A percentile compares a stretch with the other conserved stretches of the same genome.
These are phyloP conservation scores for Rhizopogon roseolus DNA, from an alignment of 768 basidiomycete genomes.

Conservation along the genomic window DNA sequence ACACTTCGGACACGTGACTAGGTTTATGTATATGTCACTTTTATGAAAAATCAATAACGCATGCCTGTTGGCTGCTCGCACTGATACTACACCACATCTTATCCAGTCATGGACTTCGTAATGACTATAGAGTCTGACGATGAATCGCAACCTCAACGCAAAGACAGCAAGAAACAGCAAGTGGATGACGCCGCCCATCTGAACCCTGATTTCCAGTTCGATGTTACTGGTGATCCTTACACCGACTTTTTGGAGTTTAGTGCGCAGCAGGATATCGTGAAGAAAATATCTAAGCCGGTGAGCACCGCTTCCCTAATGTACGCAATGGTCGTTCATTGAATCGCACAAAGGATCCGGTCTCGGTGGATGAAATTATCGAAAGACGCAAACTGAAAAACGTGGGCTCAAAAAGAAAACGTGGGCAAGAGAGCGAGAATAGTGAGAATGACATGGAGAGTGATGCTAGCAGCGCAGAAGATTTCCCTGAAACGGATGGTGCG, in stretches of 20 bases:
- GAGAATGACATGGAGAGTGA: conserved; percentile 29
- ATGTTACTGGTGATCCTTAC: conserved; percentile 69
- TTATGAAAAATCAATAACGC: no score
- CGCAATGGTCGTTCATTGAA: neutral
- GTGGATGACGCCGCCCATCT: conserved; percentile 56
- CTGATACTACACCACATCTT: neutral
- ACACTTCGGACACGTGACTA: neutral
- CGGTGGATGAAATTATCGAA: conserved; percentile 90
- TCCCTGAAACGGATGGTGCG: conserved; percentile 24
- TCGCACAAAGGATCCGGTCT: conserved; percentile 60
- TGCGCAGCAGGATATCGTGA: conserved; percentile 49
- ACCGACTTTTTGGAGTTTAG: conserved; percentile 43
- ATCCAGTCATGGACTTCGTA: conserved; percentile 52
- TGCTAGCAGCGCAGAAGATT: neutral
- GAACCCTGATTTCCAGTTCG: conserved; percentile 82
- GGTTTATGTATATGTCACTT: no score
- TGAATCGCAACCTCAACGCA: conserved; percentile 40
- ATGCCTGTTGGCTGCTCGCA: no score
- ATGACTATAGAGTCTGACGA: conserved; percentile 82
- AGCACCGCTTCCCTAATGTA: conserved; percentile 17
- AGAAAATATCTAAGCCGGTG: conserved; percentile 61
- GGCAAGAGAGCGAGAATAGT: conserved; percentile 26
- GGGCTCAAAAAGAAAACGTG: conserved; percentile 61
- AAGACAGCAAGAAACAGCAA: conserved; percentile 17
- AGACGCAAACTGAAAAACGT: conserved; percentile 45